phyloP scores from a whole-genome alignment of 1,139 yeast genomes.

The Hanseniaspora uvarum region DNA sequence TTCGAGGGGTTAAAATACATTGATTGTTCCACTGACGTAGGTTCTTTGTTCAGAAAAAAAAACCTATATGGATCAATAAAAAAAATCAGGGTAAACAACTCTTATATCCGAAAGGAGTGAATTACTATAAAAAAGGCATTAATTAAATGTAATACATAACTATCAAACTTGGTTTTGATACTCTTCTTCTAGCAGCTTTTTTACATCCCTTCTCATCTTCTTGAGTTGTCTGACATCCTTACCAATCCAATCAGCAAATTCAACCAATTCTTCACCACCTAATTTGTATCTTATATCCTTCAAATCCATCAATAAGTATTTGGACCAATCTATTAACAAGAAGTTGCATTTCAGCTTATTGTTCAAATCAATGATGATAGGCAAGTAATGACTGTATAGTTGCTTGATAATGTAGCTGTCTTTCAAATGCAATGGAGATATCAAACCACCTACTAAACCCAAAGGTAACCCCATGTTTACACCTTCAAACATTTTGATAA shows the following conservation, averaged over 20 bases:
- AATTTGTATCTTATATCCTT: slow-evolving; percentile 61
- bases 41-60: background rate
- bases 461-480: slow-evolving; percentile 90
- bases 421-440: slow-evolving; percentile 71
- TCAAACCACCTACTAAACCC: slow-evolving; percentile 84
- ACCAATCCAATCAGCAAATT: slow-evolving; percentile 14
- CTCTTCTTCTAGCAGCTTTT: slow-evolving; percentile 24
- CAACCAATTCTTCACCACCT: slow-evolving; percentile 31
- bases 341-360: slow-evolving; percentile 59
- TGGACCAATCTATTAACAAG: slow-evolving; percentile 87
- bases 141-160: background rate
- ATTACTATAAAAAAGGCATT: too few species aligned
- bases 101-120: background rate
- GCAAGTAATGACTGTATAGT: slow-evolving; percentile 3
- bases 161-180: slow-evolving; percentile 12
- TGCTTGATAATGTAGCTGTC: slow-evolving; percentile 23
- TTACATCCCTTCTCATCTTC: slow-evolving; percentile 24
- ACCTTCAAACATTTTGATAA: slow-evolving; percentile 84
- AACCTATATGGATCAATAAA: background rate
- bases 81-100: background rate
- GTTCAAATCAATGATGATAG: slow-evolving; percentile 53
- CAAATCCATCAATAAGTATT: slow-evolving; percentile 60
- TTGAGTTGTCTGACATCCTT: slow-evolving; percentile 22
- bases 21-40: background rate
- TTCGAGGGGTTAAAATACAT: background rate